Conservation (phyloP, 2,329 filamentous ascomycete species). For the Neocatenulostroma microsporum region DNA sequence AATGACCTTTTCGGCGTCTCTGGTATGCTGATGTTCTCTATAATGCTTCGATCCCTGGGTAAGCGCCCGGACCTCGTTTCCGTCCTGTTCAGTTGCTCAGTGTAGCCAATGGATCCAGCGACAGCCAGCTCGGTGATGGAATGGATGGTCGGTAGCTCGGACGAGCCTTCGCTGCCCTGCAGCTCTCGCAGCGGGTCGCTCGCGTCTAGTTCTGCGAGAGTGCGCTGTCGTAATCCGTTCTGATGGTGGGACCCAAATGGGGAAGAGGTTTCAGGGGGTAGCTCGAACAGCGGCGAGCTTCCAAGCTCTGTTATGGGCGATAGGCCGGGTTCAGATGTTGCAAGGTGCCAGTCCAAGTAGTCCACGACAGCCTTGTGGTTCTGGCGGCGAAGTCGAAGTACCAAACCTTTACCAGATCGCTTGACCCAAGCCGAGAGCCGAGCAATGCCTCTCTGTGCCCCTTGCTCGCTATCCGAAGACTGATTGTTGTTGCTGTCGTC, state of each 20-base stretch:
- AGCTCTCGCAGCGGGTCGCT: background rate
- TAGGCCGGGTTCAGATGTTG: background rate
- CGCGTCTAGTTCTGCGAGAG: background rate
- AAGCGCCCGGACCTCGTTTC: too few species aligned
- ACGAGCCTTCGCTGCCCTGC: background rate
- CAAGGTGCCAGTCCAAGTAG: background rate
- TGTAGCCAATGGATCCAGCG: too few species aligned
- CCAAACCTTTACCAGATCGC: background rate
- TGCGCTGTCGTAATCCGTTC: background rate
- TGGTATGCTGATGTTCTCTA: background rate
- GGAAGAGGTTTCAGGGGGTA: too few species aligned
- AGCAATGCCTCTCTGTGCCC: background rate
- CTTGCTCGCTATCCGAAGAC: background rate
- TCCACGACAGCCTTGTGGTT: background rate
- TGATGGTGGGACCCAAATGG: background rate
- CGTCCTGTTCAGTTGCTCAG: too few species aligned
- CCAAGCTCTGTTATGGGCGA: background rate
- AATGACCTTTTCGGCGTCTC: background rate
- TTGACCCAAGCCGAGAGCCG: background rate
- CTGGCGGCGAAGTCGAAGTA: background rate
- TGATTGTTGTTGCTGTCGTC: background rate
- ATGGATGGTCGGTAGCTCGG: background rate
- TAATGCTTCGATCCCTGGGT: background rate
- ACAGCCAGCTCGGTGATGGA: background rate
- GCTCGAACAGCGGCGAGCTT: background rate